A percentile compares a stretch with the other conserved stretches of the same genome.
These are phyloP conservation scores for Blepharisma stoltei DNA, from an alignment of 73 alveolate species.

Conservation along the genomic window DNA sequence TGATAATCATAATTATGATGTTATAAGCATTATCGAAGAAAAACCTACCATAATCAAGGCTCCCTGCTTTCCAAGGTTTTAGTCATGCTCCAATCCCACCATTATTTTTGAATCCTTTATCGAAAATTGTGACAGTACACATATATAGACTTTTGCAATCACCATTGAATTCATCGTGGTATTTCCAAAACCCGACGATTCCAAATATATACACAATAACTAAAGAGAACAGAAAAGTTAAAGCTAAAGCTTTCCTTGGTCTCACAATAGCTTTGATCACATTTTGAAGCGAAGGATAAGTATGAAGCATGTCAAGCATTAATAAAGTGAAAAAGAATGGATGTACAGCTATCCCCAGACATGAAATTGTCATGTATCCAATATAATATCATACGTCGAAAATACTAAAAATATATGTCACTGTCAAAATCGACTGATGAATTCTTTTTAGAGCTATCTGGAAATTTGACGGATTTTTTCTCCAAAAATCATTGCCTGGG, in stretches of 20 bases:
- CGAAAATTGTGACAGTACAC: slow-evolving; percentile 66
- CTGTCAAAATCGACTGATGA: slow-evolving; percentile 34
- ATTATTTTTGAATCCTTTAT: slow-evolving; percentile 71
- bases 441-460: slow-evolving; percentile 27
- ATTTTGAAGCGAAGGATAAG: slow-evolving; percentile 73
- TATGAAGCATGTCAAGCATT: slow-evolving; percentile 60
- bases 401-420: slow-evolving; percentile 44
- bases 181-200: slow-evolving; percentile 46
- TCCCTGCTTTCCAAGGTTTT: slow-evolving; percentile 20
- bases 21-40: slow-evolving; percentile 44
- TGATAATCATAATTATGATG: slow-evolving; percentile 48
- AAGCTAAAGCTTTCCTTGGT: slow-evolving; percentile 63
- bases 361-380: slow-evolving; percentile 64
- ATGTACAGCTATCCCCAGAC: slow-evolving; percentile 58
- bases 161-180: slow-evolving; percentile 44
- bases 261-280: slow-evolving; percentile 66
- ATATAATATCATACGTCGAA: slow-evolving; percentile 59
- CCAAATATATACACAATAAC: slow-evolving; percentile 60
- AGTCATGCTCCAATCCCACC: slow-evolving; percentile 77
- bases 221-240: slow-evolving; percentile 62
- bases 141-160: slow-evolving; percentile 58
- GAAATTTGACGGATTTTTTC: slow-evolving; percentile 36
- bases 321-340: slow-evolving; percentile 75
- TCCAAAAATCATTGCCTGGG: not conserved
- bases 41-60: slow-evolving; percentile 40